These are phyloP conservation scores for Suillus subluteus DNA, from an alignment of 768 basidiomycete genomes.

Conservation along the genomic window DNA sequence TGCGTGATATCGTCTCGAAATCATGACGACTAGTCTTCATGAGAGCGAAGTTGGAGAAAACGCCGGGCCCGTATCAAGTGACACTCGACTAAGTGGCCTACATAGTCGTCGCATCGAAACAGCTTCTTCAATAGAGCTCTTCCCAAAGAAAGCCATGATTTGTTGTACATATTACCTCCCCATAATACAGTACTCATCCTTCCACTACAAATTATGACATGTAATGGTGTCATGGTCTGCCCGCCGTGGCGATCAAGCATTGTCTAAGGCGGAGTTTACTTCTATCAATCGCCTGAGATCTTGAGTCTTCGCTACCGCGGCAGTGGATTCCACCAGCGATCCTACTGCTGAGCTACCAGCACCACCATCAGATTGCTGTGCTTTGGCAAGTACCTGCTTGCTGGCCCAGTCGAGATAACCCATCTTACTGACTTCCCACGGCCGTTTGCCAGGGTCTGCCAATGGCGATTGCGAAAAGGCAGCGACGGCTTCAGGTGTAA, in stretches of 20 bases:
- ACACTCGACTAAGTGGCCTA: neutral
- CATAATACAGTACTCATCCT: neutral
- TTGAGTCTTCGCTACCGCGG: conserved; percentile 21
- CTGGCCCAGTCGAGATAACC: conserved; percentile 84
- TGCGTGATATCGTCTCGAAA: neutral
- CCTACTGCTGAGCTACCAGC: conserved; percentile 25
- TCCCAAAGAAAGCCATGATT: neutral
- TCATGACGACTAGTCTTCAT: neutral
- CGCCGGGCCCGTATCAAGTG: neutral
- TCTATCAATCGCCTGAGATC: conserved; percentile 25
- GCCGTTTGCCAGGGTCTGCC: conserved; percentile 65
- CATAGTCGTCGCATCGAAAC: neutral
- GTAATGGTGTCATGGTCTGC: neutral
- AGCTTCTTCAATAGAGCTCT: neutral
- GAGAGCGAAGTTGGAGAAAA: neutral
- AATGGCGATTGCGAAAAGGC: conserved; percentile 36
- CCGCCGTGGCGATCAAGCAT: neutral
- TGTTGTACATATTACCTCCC: neutral
- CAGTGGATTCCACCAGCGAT: conserved; percentile 23
- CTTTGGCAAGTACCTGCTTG: conserved; percentile 49
- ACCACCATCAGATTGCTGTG: conserved; percentile 24
- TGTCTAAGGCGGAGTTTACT: conserved; percentile 6
- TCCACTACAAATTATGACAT: neutral
- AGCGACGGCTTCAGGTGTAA: conserved; percentile 43
- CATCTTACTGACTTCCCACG: conserved; percentile 75